Conservation (phyloP, 768 basidiomycete genomes). For the Trametes meyenii region DNA sequence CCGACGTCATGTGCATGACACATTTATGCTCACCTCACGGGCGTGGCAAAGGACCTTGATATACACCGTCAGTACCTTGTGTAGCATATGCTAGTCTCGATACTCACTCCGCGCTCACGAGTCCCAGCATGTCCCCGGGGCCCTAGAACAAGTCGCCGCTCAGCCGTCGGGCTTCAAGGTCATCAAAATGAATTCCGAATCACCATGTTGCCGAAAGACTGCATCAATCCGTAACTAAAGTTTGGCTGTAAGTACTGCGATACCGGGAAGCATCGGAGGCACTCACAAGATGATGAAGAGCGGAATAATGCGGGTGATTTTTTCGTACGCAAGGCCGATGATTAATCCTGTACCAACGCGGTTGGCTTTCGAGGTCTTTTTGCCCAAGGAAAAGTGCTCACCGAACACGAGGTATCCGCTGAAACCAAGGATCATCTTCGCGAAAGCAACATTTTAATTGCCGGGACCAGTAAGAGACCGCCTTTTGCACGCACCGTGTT, state of each 20-base stretch:
- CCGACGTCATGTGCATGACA: background rate
- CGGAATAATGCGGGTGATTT: conserved; percentile 61
- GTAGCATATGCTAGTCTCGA: background rate
- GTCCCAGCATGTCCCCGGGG: conserved; percentile 71
- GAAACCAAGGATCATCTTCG: conserved; percentile 68
- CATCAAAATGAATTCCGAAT: conserved; percentile 20
- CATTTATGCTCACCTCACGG: conserved; percentile 49
- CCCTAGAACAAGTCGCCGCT: conserved; percentile 43
- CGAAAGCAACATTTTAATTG: background rate
- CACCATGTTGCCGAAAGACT: conserved; percentile 70
- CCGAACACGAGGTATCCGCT: conserved; percentile 69
- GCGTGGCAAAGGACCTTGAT: conserved; percentile 60
- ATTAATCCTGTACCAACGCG: conserved; percentile 46
- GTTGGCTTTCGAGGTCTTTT: background rate
- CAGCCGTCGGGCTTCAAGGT: conserved; percentile 2
- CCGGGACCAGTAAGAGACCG: background rate
- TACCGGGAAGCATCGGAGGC: background rate
- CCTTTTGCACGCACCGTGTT: conserved; percentile 48
- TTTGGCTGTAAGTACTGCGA: background rate
- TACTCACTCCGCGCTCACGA: conserved; percentile 66
- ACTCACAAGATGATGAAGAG: conserved; percentile 70
- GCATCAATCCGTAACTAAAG: conserved; percentile 68
- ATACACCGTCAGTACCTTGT: background rate
- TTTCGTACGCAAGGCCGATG: conserved; percentile 63
- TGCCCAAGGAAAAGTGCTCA: conserved; percentile 28